These are phyloP conservation scores for Auricularia cornea DNA, from an alignment of 768 basidiomycete genomes.

Conservation along the genomic window DNA sequence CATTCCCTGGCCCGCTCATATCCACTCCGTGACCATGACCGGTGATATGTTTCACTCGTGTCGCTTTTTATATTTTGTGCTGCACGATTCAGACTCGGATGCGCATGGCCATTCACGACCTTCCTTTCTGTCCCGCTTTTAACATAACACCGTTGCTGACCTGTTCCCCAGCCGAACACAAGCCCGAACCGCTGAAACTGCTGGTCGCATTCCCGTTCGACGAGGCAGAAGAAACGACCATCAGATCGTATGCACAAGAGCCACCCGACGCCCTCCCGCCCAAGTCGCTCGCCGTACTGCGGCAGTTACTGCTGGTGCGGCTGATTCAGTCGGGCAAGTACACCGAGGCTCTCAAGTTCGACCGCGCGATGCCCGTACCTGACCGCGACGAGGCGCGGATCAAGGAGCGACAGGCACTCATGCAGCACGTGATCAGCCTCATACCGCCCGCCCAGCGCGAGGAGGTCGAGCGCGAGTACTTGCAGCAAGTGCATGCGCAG, in stretches of 20 bases:
- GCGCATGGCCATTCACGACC: no score
- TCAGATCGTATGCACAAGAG: not conserved
- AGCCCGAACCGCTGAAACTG: not conserved
- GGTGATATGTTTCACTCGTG: no score
- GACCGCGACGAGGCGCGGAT: not conserved
- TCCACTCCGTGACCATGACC: no score
- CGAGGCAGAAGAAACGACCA: not conserved
- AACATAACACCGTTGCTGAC: no score
- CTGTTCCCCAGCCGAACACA: not conserved
- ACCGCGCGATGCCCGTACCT: not conserved
- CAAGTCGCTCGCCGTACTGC: not conserved
- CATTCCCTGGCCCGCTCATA: no score
- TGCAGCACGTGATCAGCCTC: not conserved
- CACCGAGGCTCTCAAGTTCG: conserved; percentile 1
- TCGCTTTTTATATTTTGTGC: no score
- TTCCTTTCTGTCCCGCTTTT: no score
- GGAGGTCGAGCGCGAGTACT: not conserved
- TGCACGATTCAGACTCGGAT: no score
- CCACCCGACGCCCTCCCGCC: not conserved
- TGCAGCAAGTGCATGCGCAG: not conserved
- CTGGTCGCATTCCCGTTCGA: not conserved
- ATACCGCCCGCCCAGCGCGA: not conserved
- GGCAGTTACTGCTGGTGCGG: not conserved
- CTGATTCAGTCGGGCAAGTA: not conserved
- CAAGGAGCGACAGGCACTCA: not conserved